phyloP scores from a whole-genome alignment of 129 eudicot species.

The Sambucus nigra region DNA sequence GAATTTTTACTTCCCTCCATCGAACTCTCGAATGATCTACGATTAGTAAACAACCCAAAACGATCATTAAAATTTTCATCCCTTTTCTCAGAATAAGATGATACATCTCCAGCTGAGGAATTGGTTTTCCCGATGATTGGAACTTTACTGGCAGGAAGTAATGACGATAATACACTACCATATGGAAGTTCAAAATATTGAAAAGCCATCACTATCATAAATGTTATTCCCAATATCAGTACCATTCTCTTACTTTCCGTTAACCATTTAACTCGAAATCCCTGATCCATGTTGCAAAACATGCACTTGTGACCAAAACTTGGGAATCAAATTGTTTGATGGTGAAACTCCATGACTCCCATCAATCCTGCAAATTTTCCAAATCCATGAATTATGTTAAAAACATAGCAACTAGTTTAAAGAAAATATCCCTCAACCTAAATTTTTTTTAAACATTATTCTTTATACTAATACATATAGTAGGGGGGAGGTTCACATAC shows the following conservation, averaged over 20 bases:
- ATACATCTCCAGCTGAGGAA: constrained; percentile 6
- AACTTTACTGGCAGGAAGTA: constrained; percentile 22
- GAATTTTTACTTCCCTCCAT: background rate
- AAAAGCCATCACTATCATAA: constrained; percentile 22
- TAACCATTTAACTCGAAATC: constrained; percentile 4
- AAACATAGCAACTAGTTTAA: background rate
- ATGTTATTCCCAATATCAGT: constrained; percentile 21
- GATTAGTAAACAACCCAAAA: background rate
- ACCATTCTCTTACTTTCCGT: constrained; percentile 8
- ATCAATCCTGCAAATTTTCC: constrained; percentile 17
- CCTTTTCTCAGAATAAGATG: background rate
- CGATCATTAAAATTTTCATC: background rate
- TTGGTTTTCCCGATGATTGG: constrained; percentile 4
- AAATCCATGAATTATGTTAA: background rate
- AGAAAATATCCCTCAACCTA: too few relatives aligned
- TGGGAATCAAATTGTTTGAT: background rate
- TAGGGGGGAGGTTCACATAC: too few relatives aligned
- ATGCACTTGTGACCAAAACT: background rate
- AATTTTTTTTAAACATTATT: too few relatives aligned
- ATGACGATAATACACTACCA: constrained; percentile 31
- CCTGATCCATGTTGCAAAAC: constrained; percentile 19
- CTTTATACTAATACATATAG: too few relatives aligned
- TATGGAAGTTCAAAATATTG: constrained; percentile 38
- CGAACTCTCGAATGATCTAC: background rate
- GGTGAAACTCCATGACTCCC: constrained; percentile 7